phyloP scores from a whole-genome alignment of 2,329 filamentous ascomycete genomes.

The Metarhizium robertsii region DNA sequence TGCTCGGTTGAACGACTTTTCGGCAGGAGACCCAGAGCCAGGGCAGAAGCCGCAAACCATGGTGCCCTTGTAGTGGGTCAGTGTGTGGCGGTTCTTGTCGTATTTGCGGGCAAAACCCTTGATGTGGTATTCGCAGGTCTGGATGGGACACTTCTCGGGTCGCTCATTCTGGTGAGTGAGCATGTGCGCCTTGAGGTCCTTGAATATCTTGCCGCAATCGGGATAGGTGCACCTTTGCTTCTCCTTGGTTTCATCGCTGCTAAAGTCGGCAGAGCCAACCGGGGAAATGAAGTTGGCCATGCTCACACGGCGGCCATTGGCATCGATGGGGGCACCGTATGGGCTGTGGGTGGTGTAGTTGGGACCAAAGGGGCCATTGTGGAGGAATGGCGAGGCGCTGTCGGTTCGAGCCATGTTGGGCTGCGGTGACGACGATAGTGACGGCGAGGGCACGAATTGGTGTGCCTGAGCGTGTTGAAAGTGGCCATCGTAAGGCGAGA shows the following conservation, averaged over 20 bases:
- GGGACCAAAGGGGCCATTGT: conserved; percentile 42
- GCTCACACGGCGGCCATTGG: conserved; percentile 52
- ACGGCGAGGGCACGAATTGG: conserved; percentile 52
- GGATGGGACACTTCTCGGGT: conserved; percentile 89
- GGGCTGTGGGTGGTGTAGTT: conserved; percentile 41
- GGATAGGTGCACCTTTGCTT: conserved; percentile 69
- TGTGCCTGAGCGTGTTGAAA: conserved; percentile 35
- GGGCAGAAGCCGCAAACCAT: conserved; percentile 97
- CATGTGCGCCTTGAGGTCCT: conserved; percentile 90
- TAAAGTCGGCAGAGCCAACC: conserved; percentile 47
- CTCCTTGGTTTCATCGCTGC: conserved; percentile 56
- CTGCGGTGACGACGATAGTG: conserved; percentile 43
- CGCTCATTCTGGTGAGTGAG: conserved; percentile 85
- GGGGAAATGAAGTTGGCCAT: conserved; percentile 60
- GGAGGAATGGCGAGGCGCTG: conserved; percentile 60
- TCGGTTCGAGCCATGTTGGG: conserved; percentile 38
- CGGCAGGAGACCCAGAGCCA: conserved; percentile 74
- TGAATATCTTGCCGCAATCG: conserved; percentile 79
- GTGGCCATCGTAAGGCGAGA: conserved; percentile 36
- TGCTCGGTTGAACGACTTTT: conserved; percentile 92
- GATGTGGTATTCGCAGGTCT: conserved; percentile 81
- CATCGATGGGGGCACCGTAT: conserved; percentile 36
- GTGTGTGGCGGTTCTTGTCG: conserved; percentile 88
- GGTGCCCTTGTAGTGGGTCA: conserved; percentile 94
- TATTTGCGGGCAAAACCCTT: conserved; percentile 95